Evolutionary conservation across 2,329 filamentous ascomycete species (phyloP).

Genomic region (Bimuria novae-zelandiae): DNA sequence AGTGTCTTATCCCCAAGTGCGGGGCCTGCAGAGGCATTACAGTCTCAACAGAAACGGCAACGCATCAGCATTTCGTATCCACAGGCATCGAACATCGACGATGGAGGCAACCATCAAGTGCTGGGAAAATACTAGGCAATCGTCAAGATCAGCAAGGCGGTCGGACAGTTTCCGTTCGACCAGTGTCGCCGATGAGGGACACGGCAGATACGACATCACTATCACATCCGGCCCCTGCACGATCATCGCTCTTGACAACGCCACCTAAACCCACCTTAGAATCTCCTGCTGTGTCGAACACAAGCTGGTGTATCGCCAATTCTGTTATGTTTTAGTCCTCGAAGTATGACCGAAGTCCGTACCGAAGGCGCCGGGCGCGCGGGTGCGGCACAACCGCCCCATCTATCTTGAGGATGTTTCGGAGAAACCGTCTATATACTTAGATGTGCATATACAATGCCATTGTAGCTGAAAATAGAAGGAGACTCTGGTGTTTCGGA

Average conservation of each 20-base stretch:
- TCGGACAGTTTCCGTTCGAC: not conserved
- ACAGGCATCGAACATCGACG: not conserved
- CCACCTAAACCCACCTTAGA: not conserved
- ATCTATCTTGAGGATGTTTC: not conserved
- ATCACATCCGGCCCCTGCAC: not conserved
- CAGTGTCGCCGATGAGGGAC: not conserved
- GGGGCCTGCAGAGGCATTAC: not conserved
- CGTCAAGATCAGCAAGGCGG: not conserved
- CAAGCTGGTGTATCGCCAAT: not conserved
- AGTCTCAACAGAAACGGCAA: not conserved
- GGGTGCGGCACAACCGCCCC: too few species aligned
- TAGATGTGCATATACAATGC: too few species aligned
- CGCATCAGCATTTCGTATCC: not conserved
- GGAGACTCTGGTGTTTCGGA: too few species aligned
- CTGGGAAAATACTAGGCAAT: not conserved
- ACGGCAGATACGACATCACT: not conserved
- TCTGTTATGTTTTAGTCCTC: not conserved
- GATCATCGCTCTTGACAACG: not conserved
- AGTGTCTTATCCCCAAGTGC: conserved; percentile 1
- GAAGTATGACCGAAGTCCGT: not conserved
- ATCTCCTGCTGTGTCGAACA: not conserved
- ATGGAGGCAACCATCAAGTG: not conserved
- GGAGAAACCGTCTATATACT: not conserved
- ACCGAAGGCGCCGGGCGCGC: too few species aligned
- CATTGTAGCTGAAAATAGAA: too few species aligned